These are phyloP conservation scores for Penicillium ucsense DNA, from an alignment of 495 filamentous ascomycete species.

Conservation along the genomic window DNA sequence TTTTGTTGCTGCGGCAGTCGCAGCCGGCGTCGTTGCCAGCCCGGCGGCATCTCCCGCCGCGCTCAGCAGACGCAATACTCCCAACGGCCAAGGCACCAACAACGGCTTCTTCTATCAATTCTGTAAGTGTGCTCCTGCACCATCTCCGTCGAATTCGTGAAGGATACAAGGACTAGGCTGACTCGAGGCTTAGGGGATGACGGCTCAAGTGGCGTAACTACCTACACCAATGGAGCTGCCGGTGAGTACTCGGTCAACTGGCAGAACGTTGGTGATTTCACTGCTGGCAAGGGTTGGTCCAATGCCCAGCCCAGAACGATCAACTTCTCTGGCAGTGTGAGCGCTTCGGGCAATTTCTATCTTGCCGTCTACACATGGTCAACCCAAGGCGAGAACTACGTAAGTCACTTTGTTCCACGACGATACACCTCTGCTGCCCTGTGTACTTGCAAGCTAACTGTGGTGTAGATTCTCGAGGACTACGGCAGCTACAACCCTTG, in stretches of 20 bases:
- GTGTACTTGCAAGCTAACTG: background rate
- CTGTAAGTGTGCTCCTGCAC: background rate
- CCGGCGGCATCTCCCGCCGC: conserved; percentile 1
- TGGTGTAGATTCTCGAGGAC: background rate
- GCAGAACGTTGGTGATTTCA: conserved; percentile 1
- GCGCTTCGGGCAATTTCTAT: background rate
- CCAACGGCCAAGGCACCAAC: background rate
- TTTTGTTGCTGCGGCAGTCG: background rate
- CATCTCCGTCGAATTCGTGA: too few relatives aligned
- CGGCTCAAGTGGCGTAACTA: background rate
- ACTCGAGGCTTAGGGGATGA: background rate
- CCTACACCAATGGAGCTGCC: background rate
- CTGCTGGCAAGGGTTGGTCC: background rate
- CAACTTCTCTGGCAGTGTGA: background rate
- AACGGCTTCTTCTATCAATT: conserved; percentile 1
- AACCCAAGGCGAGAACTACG: background rate
- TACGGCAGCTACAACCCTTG: background rate
- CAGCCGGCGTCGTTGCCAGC: background rate
- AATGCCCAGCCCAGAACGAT: background rate
- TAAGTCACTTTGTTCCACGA: background rate
- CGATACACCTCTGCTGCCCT: background rate
- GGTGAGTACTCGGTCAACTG: background rate
- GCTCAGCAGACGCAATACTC: conserved; percentile 1
- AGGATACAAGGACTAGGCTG: background rate
- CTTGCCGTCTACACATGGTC: background rate